A percentile compares a stretch with the other conserved stretches of the same genome.
Conservation (phyloP, 805 yeast genomes). For the Suhomyces sp. region DNA sequence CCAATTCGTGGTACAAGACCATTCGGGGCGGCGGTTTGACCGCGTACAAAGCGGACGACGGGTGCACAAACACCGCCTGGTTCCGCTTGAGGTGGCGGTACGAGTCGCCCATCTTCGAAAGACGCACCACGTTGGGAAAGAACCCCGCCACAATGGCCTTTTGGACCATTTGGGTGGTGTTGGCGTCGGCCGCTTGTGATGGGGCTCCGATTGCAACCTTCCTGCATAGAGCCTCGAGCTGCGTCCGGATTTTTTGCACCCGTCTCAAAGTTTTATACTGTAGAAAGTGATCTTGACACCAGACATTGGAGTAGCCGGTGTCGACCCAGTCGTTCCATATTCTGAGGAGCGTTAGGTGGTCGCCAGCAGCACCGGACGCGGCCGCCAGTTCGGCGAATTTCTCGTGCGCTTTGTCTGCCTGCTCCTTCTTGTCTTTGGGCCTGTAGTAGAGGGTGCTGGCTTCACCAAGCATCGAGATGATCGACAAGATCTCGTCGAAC, state of each 20-base stretch:
- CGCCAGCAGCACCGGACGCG: conserved; percentile 52
- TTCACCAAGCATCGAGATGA: conserved; percentile 82
- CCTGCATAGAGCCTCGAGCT: conserved; percentile 59
- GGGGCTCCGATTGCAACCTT: conserved; percentile 42
- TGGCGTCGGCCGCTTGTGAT: conserved; percentile 1
- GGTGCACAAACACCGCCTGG: conserved; percentile 78
- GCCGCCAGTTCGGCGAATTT: conserved; percentile 41
- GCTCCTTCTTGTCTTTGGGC: conserved; percentile 63
- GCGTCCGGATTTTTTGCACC: conserved; percentile 68
- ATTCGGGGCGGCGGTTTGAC: conserved; percentile 70
- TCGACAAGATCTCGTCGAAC: conserved; percentile 63
- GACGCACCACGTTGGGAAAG: conserved; percentile 61
- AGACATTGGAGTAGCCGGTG: conserved; percentile 61
- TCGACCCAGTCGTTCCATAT: conserved; percentile 76
- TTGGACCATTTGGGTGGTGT: conserved; percentile 33
- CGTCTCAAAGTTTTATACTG: conserved; percentile 72
- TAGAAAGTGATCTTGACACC: conserved; percentile 84
- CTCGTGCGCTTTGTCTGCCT: conserved; percentile 63
- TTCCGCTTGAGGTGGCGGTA: conserved; percentile 65
- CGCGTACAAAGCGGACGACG: conserved; percentile 69
- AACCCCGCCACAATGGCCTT: conserved; percentile 64
- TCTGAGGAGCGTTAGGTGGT: conserved; percentile 72
- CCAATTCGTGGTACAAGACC: conserved; percentile 77
- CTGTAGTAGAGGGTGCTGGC: conserved; percentile 66
- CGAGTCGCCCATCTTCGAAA: conserved; percentile 62